Base-by-base conservation (phyloP, 352 stramenopile species). In the Phytophthora rubi region DNA sequence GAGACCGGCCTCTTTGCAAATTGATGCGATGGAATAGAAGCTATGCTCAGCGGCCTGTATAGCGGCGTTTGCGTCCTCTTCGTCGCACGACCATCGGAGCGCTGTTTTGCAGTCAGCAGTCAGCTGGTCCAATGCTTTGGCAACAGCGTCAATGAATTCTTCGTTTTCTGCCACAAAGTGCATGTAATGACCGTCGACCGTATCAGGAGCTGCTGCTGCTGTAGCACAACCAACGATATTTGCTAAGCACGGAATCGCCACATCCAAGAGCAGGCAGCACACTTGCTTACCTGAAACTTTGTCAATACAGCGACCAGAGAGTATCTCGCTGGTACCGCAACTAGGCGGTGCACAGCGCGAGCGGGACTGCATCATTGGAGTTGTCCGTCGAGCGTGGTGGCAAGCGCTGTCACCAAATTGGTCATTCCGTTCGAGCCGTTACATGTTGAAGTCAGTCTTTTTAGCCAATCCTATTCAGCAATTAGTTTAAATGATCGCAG, bases 111-210 rank as follows among this genome's bases (percentile, higher is more conserved):
- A 60, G 26, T 69, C 45, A n/a, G 37, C 48, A n/a, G 44, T 16
- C 21, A 85, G 47, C 18, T 48, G 47, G 23, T 69, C 16, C 6
- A 85, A 68, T 21, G 75, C 75, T 15, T 55, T 39, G 6, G 26
- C 28, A 18, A 76, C 63, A 2, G 61, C 53, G 45, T 83, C 73
- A 3, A 83, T 51, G 23, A 83, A 81, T 0, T 15, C 61, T n/a
- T 80, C 76, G 28, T 81, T 53, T 59, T 83, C 65, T 3, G 73
- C 76, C 23, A 68, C 70, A 42, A 79, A 83, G 13, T 39, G 13
- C 8, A 15, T 15, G 32, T 76, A 58, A 12, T 57, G 7, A 39
- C 13, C 6, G 15, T 49, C 15, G 0, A 23, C 33, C 23, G 12
- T 10, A 21, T 49, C 45, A 49, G 52, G 33, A 44, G 9, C 42